phyloP scores from a whole-genome alignment of 192 early-diverging fungal genomes.

The Gigaspora rosea region DNA sequence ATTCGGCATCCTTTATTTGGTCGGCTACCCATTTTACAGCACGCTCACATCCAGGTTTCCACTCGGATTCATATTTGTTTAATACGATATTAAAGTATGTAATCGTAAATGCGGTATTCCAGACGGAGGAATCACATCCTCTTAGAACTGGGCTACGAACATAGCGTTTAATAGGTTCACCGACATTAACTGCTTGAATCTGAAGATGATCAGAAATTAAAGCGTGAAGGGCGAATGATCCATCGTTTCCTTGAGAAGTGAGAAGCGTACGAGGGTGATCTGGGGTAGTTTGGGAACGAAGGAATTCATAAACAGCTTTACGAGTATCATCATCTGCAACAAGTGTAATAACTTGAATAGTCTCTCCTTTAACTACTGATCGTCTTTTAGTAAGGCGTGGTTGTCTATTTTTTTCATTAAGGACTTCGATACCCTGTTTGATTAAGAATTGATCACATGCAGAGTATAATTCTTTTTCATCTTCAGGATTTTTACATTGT shows the following conservation, averaged over 20 bases:
- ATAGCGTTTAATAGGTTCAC: neutral
- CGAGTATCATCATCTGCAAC: neutral
- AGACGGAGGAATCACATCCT: neutral
- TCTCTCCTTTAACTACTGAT: no score
- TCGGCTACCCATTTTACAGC: neutral
- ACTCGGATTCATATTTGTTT: neutral
- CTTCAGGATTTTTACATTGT: no score
- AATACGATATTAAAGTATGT: conserved; percentile 3
- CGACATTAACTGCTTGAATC: neutral
- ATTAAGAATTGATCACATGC: no score
- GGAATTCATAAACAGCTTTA: neutral
- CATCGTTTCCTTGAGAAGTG: neutral
- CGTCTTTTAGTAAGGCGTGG: no score
- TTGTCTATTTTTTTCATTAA: no score
- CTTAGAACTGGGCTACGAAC: neutral
- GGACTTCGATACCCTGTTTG: no score
- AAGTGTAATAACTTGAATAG: neutral
- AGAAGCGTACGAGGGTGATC: neutral
- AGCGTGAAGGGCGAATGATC: neutral
- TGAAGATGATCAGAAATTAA: conserved; percentile 7
- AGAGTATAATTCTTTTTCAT: no score
- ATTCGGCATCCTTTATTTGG: neutral
- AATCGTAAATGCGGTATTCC: conserved; percentile 8
- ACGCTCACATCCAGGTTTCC: neutral
- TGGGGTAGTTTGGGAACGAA: neutral